Conservation (phyloP, 2,329 filamentous ascomycete genomes). For the Apiospora hydei region DNA sequence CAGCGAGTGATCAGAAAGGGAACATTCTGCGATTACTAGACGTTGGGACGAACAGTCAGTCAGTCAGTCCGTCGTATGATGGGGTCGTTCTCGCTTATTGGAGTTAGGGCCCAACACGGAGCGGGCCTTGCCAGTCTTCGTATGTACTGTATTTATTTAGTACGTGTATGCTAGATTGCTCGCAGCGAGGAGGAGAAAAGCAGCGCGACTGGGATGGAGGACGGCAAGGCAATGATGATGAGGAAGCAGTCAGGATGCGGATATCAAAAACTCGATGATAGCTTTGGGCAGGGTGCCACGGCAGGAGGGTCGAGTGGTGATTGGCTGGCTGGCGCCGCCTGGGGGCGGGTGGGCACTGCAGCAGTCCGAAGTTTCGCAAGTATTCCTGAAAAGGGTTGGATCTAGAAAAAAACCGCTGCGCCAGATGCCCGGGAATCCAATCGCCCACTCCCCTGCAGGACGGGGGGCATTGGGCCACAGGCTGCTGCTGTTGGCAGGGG, state of each 20-base stretch:
- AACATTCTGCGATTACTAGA: background rate
- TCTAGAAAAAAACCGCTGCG: conserved; percentile 14
- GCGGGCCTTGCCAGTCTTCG: background rate
- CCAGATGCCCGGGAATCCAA: conserved; percentile 13
- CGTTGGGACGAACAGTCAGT: conserved; percentile 1
- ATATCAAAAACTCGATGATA: conserved; percentile 12
- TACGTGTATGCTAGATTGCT: background rate
- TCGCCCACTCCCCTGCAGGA: background rate
- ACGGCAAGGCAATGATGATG: background rate
- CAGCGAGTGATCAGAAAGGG: background rate
- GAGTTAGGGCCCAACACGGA: background rate
- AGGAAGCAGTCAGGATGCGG: background rate
- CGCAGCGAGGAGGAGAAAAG: background rate
- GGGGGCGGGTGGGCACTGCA: conserved; percentile 2
- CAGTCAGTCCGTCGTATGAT: background rate
- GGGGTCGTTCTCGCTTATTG: conserved; percentile 11
- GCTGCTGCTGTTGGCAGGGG: background rate
- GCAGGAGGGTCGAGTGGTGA: background rate
- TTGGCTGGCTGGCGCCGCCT: background rate
- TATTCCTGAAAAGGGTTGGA: conserved; percentile 14
- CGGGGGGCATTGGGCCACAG: no score
- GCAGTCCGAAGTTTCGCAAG: conserved; percentile 20
- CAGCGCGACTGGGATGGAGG: background rate
- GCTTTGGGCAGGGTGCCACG: background rate
- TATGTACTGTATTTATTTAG: no score